Base-by-base conservation (phyloP, 2,329 filamentous ascomycete genomes). In the Corinectria fuckeliana region DNA sequence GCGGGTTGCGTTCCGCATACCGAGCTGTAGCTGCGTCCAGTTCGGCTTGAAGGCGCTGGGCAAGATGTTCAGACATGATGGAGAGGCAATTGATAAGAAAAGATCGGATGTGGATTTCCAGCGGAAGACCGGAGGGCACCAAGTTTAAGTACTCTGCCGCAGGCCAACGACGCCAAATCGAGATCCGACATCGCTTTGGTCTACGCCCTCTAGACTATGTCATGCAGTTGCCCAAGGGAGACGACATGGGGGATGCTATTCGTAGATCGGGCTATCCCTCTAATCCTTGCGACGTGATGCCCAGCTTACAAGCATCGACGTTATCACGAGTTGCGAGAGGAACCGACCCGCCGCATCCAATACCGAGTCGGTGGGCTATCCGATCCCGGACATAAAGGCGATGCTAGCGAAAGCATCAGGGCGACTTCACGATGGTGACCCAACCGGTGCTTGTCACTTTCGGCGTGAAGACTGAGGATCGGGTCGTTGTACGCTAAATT, bases 1-100 rank as follows among this genome's bases (percentile, higher is more conserved):
- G 66, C 6, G 75, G 72, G 62, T 82, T 81, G 30, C 68, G 69
- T 28, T 71, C 54, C 6, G 63, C 56, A 58, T 76, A 81, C n/a
- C 72, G 72, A 48, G 63, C 60, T 39, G 69, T 69, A 10, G 77
- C 78, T 5, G 69, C 69, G 7, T 65, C 50, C 4, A 80, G 73
- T 28, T 75, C 74, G 4, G 55, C 48, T 28, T 69, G 62, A 6
- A 75, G 60, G 45, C 49, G 60, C 10, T 60, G 58, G 16, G 36
- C 30, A 20, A 67, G 38, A 26, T 68, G 64, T 57, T 50, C n/a
- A 41, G 68, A 51, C 68, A 70, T 65, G 21, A n/a, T 53, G 34
- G 48, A 20, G 30, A 50, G 28, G 14, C 7, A 28, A 48, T 51
- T 21, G 39, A 14, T 28, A 20, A 16, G 21, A 18, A 44, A 13